These are phyloP conservation scores for Rhodotorula paludigena DNA, from an alignment of 768 basidiomycete genomes.

Conservation along the genomic window DNA sequence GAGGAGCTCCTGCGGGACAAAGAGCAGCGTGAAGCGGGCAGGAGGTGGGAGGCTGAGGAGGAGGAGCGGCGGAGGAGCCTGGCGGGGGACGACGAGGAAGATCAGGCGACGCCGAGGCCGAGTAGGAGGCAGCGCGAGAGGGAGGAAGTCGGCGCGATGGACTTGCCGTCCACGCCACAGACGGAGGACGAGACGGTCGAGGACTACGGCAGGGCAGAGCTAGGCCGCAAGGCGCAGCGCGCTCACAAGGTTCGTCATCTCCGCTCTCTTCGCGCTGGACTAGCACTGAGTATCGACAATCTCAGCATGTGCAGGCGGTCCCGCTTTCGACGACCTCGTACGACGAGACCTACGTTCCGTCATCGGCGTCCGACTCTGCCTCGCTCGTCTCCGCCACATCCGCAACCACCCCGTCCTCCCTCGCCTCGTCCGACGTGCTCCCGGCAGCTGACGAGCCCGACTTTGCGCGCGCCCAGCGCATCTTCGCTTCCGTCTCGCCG, in stretches of 20 bases:
- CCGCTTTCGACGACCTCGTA: conserved; percentile 38
- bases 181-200: too few species aligned
- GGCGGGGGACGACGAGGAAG: conserved; percentile 4
- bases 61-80: conserved; percentile 37
- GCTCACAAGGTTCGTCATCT: too few species aligned
- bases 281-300: too few species aligned
- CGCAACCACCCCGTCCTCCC: background rate
- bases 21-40: conserved; percentile 47
- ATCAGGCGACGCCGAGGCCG: conserved; percentile 24
- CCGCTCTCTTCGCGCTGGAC: too few species aligned
- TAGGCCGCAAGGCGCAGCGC: too few species aligned
- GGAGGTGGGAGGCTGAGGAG: conserved; percentile 40
- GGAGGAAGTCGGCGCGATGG: background rate
- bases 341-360: conserved; percentile 5
- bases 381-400: background rate
- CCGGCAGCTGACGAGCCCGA: conserved; percentile 19
- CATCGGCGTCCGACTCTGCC: background rate
- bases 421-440: background rate
- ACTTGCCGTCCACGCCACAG: conserved; percentile 13
- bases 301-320: too few species aligned
- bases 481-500: conserved; percentile 8
- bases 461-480: conserved; percentile 22
- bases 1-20: conserved; percentile 62
- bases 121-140: conserved; percentile 17
- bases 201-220: too few species aligned